Percentiles rank a stretch among this genome's conserved stretches.
phyloP scores from a whole-genome alignment of 257 asterid species.

The Solanum ossicruentum region DNA sequence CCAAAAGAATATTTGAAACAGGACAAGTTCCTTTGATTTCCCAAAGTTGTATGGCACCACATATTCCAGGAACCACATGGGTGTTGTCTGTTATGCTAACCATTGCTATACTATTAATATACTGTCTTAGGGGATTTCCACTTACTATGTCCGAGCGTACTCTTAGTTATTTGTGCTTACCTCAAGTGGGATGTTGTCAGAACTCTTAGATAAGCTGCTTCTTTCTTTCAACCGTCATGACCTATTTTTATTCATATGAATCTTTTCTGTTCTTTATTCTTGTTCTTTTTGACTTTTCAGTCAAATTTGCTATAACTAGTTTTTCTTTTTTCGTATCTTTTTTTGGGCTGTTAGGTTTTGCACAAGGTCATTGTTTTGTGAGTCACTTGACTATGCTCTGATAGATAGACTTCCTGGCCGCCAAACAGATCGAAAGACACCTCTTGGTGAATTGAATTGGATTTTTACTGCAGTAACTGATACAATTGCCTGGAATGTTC shows the following conservation, averaged over 20 bases:
- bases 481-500: slow-evolving; percentile 99
- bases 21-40: background rate
- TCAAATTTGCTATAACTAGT: background rate
- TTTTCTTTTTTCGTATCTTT: background rate
- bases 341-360: slow-evolving; percentile 43
- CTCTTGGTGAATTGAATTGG: slow-evolving; percentile 99
- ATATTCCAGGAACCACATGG: background rate
- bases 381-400: slow-evolving; percentile 71
- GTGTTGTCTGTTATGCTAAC: background rate
- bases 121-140: background rate
- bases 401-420: slow-evolving; percentile 98
- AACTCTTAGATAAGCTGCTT: background rate
- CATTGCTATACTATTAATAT: background rate
- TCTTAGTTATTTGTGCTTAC: background rate
- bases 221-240: background rate
- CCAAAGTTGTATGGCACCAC: background rate
- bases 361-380: slow-evolving; percentile 74
- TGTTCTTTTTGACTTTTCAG: background rate
- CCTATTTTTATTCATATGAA: background rate
- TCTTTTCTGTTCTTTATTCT: background rate
- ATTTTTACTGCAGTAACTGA: slow-evolving; percentile 96
- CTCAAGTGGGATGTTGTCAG: background rate
- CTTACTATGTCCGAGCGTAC: background rate
- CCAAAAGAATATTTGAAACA: background rate
- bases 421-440: slow-evolving; percentile 94